Evolutionary conservation across 257 asterid genomes (phyloP), one percentile per base, ranked within the genome.

Genomic region (Salvia splendens): DNA sequence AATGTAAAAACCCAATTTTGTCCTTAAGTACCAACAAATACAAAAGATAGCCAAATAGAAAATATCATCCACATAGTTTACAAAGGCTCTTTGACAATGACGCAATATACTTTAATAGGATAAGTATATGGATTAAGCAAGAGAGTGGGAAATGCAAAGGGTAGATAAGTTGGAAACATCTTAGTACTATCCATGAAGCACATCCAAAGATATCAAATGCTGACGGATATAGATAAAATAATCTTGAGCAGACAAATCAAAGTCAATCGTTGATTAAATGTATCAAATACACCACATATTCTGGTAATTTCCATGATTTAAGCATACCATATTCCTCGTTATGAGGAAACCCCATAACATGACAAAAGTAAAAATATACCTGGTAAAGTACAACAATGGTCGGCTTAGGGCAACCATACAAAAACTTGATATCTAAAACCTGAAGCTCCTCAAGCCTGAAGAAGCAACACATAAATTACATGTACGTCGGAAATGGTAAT

Each of bases 361-460:
- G 51, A 73, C 48, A 62, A 48, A 42, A 67, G 67, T 54, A 41
- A 58, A 67, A 45, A 74, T 64, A 68, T 49, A 91, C 97, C 97
- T 91, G 93, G 78, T 91, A 91, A 74, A 91, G 96, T 64, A 91
- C 96, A 65, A 87, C 97, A 46, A 91, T 86, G 42, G 97, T 91
- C 20, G 97, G 97, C 84, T 82, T 88, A 16, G 87, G 80, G 75
- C 97, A 88, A 74, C 97, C 97, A 64, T 85, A 86, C 69, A 91
- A 85, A 77, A 91, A 91, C 77, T 91, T 91, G 80, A 91, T 88
- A 81, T 91, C 97, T 88, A 91, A 77, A 80, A 91, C 97, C 69
- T 91, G 97, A 73, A 91, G 96, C 81, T 91, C 97, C 85, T 88
- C 95, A 28, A 91, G 96, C 89, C 96, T 91, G 90, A 56, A 67